Evolutionary conservation across 805 yeast genomes (phyloP), one percentile per base, ranked within the genome.

Genomic region (Starmerella kuoi): DNA sequence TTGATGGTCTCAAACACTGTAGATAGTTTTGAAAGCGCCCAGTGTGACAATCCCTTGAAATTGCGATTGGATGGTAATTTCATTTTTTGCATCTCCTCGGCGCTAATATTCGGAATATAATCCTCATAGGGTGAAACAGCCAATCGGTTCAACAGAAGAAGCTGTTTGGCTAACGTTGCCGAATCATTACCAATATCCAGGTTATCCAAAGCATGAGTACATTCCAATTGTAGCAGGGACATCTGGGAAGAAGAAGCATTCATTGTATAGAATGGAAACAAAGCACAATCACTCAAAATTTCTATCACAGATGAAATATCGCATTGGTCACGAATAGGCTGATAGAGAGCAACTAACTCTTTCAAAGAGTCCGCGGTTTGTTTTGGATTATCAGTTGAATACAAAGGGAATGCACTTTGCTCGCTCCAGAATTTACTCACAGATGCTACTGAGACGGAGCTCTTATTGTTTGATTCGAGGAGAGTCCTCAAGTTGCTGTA

Each of bases 141-240:
- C 45, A 38, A 2, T 18, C 26, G 5, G 21, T 15, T 30, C 19
- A 30, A 19, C 8, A 9, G 17, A 11, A 9, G 18, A 30, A 30
- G 33, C n/a, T 9, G 15, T 21, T 18, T 22, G n/a, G 46, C 35
- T 14, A 45, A 34, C 20, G 41, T 20, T 5, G 38, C 22, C 3
- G 31, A 23, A 20, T 33, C 37, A n/a, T 23, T 20, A 4, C 18
- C 30, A 17, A 64, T 50, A 15, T 58, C 42, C 7, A 56, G 19
- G 1, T 35, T 28, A 2, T 59, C 55, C 20, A 87, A 55, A 31
- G 72, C 72, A 1, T 63, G 63, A 23, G 83, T 54, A 1, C 83
- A 75, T 0, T 75, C 62, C 1, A 54, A 47, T 55, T 87, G 97
- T 33, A 88, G 61, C 8, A 68, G 66, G 0, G 95, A 73, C 40